These are phyloP conservation scores for Spathaspora girioi DNA, from an alignment of 805 yeast genomes.

Conservation along the genomic window DNA sequence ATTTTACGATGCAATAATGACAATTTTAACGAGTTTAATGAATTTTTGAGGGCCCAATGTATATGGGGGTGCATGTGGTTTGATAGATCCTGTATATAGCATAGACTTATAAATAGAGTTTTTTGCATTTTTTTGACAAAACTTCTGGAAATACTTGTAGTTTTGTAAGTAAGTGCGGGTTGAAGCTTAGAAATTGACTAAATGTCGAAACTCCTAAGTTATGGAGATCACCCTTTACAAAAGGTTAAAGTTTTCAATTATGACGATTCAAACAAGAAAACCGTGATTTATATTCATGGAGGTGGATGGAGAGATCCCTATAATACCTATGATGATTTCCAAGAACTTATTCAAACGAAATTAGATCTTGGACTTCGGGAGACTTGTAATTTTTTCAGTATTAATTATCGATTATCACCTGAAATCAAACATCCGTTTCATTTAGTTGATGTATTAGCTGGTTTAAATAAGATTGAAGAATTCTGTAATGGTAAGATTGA, in stretches of 20 bases:
- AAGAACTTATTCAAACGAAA: slow-evolving; percentile 16
- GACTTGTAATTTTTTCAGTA: slow-evolving; percentile 22
- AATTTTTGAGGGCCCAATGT: no score
- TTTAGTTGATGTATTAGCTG: slow-evolving; percentile 49
- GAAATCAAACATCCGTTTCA: slow-evolving; percentile 60
- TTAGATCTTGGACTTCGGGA: slow-evolving; percentile 3
- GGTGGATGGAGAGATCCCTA: slow-evolving; percentile 83
- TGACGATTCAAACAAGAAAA: slow-evolving; percentile 9
- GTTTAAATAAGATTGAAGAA: slow-evolving; percentile 29
- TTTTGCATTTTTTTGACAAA: not conserved
- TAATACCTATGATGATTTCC: slow-evolving; percentile 57
- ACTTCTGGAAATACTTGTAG: not conserved
- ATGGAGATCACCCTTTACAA: slow-evolving; percentile 34
- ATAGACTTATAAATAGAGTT: not conserved
- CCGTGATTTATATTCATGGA: slow-evolving; percentile 69
- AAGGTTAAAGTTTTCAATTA: slow-evolving; percentile 23
- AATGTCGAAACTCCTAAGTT: slow-evolving; percentile 7
- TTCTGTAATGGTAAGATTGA: slow-evolving; percentile 5
- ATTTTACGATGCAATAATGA: no score
- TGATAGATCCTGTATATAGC: not conserved
- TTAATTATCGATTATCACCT: slow-evolving; percentile 68
- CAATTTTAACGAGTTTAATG: not conserved
- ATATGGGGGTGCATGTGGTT: no score
- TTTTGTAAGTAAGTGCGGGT: no score
- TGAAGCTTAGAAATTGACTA: not conserved